These are phyloP conservation scores for Aspergillus sp. DNA, from an alignment of 2,329 filamentous ascomycete genomes.

Conservation along the genomic window DNA sequence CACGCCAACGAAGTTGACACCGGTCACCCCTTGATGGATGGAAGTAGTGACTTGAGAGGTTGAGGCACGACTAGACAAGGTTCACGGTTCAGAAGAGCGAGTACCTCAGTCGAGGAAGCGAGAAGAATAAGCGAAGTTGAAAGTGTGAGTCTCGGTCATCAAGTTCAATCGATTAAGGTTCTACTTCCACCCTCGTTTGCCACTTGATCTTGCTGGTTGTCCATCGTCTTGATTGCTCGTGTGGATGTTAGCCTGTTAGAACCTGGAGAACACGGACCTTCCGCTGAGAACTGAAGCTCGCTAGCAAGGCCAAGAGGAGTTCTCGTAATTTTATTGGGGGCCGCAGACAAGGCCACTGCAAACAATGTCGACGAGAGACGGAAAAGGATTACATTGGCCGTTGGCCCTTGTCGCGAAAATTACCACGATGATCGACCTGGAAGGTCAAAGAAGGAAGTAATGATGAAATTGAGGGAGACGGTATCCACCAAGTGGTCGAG, in stretches of 20 bases:
- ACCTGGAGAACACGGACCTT: slow-evolving; percentile 15
- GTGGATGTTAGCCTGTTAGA: slow-evolving; percentile 13
- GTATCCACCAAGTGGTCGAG: slow-evolving; percentile 3
- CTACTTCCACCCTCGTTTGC: slow-evolving; percentile 1
- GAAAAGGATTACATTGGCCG: background rate
- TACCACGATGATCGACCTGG: slow-evolving; percentile 1
- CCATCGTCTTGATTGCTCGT: slow-evolving; percentile 7
- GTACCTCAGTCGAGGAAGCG: background rate
- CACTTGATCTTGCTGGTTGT: slow-evolving; percentile 5
- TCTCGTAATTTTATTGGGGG: background rate
- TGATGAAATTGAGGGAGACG: background rate
- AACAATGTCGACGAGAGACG: background rate
- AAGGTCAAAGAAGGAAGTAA: slow-evolving; percentile 3
- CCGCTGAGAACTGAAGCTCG: slow-evolving; percentile 2
- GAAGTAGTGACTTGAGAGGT: background rate
- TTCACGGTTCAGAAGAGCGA: background rate
- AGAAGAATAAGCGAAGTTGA: background rate
- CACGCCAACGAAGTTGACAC: background rate
- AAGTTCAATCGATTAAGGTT: background rate
- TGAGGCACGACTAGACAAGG: background rate
- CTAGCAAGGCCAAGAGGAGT: background rate
- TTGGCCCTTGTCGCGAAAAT: background rate
- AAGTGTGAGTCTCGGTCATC: background rate
- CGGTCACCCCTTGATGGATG: background rate
- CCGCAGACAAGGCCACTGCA: slow-evolving; percentile 2